Percentiles rank a stretch among this genome's conserved stretches.
Evolutionary conservation across 805 yeast genomes (phyloP).

Genomic region (Saccharomycopsis sp.): DNA sequence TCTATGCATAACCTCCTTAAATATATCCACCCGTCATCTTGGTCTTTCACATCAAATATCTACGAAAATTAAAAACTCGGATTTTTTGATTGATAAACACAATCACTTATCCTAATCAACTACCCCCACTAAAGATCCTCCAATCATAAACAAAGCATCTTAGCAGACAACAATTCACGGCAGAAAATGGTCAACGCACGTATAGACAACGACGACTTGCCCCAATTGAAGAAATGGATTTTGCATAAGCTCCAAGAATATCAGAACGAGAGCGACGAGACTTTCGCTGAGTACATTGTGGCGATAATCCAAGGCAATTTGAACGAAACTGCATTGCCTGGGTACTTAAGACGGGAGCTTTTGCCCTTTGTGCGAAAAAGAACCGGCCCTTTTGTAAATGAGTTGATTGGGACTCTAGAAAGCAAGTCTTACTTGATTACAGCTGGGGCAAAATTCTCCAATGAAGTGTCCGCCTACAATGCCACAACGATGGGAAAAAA

Average conservation of each 20-base stretch:
- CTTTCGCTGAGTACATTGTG: neutral
- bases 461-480: neutral
- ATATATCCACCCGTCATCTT: too few relatives aligned
- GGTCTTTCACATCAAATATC: too few relatives aligned
- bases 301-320: neutral
- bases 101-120: too few relatives aligned
- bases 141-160: too few relatives aligned
- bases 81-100: too few relatives aligned
- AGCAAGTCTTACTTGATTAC: neutral
- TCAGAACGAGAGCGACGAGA: neutral
- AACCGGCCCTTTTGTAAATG: neutral
- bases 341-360: neutral
- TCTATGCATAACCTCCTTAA: too few relatives aligned
- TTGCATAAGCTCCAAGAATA: neutral
- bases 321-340: neutral
- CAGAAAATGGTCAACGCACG: neutral
- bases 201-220: neutral
- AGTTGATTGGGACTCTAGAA: neutral
- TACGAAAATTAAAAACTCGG: too few relatives aligned
- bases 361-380: neutral
- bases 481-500: neutral
- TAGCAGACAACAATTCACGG: too few relatives aligned
- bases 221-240: constrained; percentile 1
- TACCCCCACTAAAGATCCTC: too few relatives aligned
- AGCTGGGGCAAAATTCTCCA: neutral